A percentile compares a stretch with the other conserved stretches of the same genome.
Conservation (phyloP, 805 yeast genomes). For the Myxozyma kluyveri region DNA sequence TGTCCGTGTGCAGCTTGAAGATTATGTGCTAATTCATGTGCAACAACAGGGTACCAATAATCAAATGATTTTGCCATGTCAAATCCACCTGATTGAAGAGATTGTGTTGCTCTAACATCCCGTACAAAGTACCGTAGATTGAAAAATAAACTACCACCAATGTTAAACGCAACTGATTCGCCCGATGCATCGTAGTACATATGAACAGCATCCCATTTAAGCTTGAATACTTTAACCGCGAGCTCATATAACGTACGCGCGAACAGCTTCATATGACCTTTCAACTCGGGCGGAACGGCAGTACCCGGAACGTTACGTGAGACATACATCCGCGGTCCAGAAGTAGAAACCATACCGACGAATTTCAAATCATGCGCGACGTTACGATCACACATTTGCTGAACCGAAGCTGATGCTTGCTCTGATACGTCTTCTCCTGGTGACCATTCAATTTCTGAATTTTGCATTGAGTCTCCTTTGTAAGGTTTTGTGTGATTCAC, state of each 20-base stretch:
- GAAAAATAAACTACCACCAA: constrained; percentile 41
- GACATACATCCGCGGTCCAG: constrained; percentile 20
- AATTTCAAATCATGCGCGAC: constrained; percentile 24
- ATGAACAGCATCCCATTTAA: constrained; percentile 33
- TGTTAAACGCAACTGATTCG: constrained; percentile 41
- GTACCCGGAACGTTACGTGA: constrained; percentile 11
- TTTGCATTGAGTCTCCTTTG: constrained; percentile 5
- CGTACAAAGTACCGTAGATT: constrained; percentile 35
- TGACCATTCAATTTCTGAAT: constrained; percentile 11
- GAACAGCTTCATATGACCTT: constrained; percentile 14
- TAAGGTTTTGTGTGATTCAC: constrained; percentile 22
- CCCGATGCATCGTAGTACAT: constrained; percentile 34
- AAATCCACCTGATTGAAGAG: constrained; percentile 2
- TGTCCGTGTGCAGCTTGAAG: constrained; percentile 39
- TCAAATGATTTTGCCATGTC: constrained; percentile 30
- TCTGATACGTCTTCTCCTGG: constrained; percentile 16
- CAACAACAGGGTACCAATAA: constrained; percentile 42
- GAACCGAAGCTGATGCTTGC: constrained; percentile 15
- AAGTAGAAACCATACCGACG: constrained; percentile 9
- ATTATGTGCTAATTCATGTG: constrained; percentile 45
- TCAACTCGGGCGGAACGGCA: constrained; percentile 11
- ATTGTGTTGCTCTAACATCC: constrained; percentile 17
- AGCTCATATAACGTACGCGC: constrained; percentile 16
- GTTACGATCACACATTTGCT: constrained; percentile 22
- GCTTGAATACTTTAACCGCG: constrained; percentile 28